Evolutionary conservation across 805 yeast genomes (phyloP).

Genomic region (Candida cerambycidarum): DNA sequence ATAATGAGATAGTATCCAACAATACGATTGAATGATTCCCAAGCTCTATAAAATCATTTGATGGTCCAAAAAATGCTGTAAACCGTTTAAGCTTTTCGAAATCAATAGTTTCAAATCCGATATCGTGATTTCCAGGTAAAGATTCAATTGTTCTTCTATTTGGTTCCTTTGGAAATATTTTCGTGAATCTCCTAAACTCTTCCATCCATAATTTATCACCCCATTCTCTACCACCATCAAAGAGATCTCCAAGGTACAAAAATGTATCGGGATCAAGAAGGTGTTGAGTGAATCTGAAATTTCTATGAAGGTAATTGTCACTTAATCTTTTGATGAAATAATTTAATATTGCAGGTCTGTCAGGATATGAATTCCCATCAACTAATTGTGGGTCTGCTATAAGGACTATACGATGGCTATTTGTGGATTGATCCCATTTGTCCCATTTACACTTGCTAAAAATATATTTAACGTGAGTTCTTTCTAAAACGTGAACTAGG

Average conservation of each 20-base stretch:
- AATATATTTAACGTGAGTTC: slow-evolving; percentile 25
- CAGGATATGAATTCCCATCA: slow-evolving; percentile 86
- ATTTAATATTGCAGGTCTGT: slow-evolving; percentile 50
- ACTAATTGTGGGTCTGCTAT: slow-evolving; percentile 95
- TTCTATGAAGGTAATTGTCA: slow-evolving; percentile 79
- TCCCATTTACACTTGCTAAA: slow-evolving; percentile 51
- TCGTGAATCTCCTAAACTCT: slow-evolving; percentile 68
- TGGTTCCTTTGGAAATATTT: slow-evolving; percentile 60
- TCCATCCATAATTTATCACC: slow-evolving; percentile 59
- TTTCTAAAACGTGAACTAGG: slow-evolving; percentile 31
- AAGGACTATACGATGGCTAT: slow-evolving; percentile 51
- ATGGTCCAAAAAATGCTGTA: slow-evolving; percentile 68
- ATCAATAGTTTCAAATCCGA: slow-evolving; percentile 83
- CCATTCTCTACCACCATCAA: slow-evolving; percentile 96
- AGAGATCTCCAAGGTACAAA: slow-evolving; percentile 84
- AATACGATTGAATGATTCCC: slow-evolving; percentile 73
- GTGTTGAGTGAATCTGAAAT: slow-evolving; percentile 60
- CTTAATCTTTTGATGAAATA: slow-evolving; percentile 59
- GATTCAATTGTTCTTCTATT: slow-evolving; percentile 37
- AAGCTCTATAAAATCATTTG: slow-evolving; percentile 53
- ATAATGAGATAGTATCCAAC: slow-evolving; percentile 77
- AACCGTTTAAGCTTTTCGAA: slow-evolving; percentile 61
- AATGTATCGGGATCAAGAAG: slow-evolving; percentile 70
- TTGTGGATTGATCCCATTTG: slow-evolving; percentile 47
- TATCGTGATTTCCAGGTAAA: slow-evolving; percentile 93